Evolutionary conservation across 1,284 basidiomycete species (phyloP).

Genomic region (Boletus coffeatus): DNA sequence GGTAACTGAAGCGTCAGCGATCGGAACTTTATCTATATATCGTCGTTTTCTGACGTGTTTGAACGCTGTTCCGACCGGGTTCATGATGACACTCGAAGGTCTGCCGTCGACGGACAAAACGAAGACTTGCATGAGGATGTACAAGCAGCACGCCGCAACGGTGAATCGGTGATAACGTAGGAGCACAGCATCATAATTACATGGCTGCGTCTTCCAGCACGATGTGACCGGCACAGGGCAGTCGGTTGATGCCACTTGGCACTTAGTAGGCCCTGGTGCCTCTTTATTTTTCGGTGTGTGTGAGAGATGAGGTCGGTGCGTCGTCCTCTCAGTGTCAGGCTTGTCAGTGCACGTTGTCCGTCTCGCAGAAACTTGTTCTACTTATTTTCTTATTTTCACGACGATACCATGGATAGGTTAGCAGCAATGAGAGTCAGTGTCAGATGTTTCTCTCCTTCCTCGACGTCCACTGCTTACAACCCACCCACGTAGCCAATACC

Average conservation of each 20-base stretch:
- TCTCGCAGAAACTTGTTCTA: slow-evolving; percentile 1
- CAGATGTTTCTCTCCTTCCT: not conserved
- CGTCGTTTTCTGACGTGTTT: no score
- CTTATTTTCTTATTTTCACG: slow-evolving; percentile 11
- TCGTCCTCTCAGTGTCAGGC: no score
- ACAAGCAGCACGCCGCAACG: slow-evolving; percentile 46
- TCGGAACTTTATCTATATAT: no score
- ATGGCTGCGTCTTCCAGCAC: not conserved
- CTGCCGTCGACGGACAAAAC: slow-evolving; percentile 95
- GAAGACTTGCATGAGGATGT: slow-evolving; percentile 95
- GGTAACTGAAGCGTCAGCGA: no score
- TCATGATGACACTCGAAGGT: slow-evolving; percentile 97
- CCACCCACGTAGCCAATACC: not conserved
- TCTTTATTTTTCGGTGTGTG: not conserved
- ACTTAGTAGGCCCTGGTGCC: not conserved
- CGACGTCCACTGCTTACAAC: not conserved
- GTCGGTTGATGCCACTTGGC: not conserved
- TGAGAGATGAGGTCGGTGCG: not conserved
- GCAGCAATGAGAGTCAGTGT: slow-evolving; percentile 70
- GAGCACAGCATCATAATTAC: not conserved
- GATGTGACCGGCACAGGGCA: not conserved
- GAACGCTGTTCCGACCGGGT: slow-evolving; percentile 64
- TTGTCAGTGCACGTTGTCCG: not conserved
- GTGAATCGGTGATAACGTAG: not conserved
- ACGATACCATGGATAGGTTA: slow-evolving; percentile 65